Evolutionary conservation across 2,329 filamentous ascomycete species (phyloP).

Genomic region (Pseudogymnoascus verrucosus): DNA sequence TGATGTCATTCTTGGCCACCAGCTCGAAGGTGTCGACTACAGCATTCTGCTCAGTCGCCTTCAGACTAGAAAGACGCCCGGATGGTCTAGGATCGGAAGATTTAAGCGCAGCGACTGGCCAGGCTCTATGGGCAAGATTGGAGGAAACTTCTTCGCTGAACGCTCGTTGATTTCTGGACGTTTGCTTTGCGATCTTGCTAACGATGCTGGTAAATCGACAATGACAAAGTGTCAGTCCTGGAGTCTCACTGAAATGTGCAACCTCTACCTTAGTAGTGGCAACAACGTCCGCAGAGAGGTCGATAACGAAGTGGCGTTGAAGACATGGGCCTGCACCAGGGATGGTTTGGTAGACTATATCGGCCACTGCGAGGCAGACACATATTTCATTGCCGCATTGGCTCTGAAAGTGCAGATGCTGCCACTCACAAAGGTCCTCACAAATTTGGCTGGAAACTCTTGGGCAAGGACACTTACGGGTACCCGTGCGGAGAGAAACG

Average conservation of each 20-base stretch:
- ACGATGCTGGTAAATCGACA: slow-evolving; percentile 92
- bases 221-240: slow-evolving; percentile 98
- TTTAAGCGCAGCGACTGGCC: slow-evolving; percentile 83
- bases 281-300: slow-evolving; percentile 70
- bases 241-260: slow-evolving; percentile 97
- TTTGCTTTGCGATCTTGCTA: slow-evolving; percentile 85
- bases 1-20: slow-evolving; percentile 87
- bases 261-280: slow-evolving; percentile 65
- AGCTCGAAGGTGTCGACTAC: slow-evolving; percentile 95
- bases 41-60: slow-evolving; percentile 81
- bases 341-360: slow-evolving; percentile 89
- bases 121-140: slow-evolving; percentile 72
- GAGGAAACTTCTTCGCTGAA: slow-evolving; percentile 87
- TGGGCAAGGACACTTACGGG: slow-evolving; percentile 95
- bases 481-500: slow-evolving; percentile 93
- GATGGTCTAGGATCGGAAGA: slow-evolving; percentile 89
- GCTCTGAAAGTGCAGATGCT: slow-evolving; percentile 86
- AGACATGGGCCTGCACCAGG: slow-evolving; percentile 75
- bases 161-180: slow-evolving; percentile 82
- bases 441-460: slow-evolving; percentile 93
- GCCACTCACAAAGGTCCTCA: slow-evolving; percentile 87
- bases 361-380: slow-evolving; percentile 89
- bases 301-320: slow-evolving; percentile 80
- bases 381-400: slow-evolving; percentile 88
- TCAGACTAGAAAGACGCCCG: slow-evolving; percentile 81